Conservation (phyloP, 352 stramenopile species). For the Phytophthora ohioensis region DNA sequence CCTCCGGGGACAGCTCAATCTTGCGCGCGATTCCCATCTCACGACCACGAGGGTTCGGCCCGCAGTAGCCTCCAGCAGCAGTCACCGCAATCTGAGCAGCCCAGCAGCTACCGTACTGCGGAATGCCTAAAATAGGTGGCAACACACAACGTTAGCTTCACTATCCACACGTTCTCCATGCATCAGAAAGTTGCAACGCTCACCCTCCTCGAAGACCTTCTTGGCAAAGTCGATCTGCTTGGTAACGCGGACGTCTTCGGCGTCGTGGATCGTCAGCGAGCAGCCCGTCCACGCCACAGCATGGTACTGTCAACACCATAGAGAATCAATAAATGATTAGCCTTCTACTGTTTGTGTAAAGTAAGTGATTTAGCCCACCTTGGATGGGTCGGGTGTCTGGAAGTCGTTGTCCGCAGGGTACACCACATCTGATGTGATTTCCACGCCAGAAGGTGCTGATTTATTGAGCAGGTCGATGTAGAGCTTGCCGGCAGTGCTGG, state of each 20-base stretch:
- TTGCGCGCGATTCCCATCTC: constrained; percentile 86
- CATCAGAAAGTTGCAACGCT: not conserved
- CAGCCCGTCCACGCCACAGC: constrained; percentile 82
- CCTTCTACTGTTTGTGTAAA: not conserved
- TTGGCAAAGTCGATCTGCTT: constrained; percentile 82
- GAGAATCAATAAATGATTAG: constrained; percentile 13
- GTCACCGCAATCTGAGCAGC: constrained; percentile 81
- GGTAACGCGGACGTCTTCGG: constrained; percentile 60
- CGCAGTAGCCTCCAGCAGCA: constrained; percentile 69
- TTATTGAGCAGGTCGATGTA: constrained; percentile 73
- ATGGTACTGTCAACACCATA: constrained; percentile 56
- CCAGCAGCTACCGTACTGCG: constrained; percentile 87
- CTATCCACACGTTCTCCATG: not conserved
- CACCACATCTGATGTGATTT: constrained; percentile 60
- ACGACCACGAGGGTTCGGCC: constrained; percentile 67
- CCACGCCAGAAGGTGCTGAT: constrained; percentile 61
- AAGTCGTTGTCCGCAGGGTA: constrained; percentile 78
- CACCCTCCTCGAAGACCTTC: constrained; percentile 71
- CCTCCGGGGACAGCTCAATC: constrained; percentile 77
- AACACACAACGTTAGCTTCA: constrained; percentile 12
- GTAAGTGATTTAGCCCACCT: constrained; percentile 38
- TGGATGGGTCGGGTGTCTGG: constrained; percentile 59
- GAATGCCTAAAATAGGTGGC: constrained; percentile 46
- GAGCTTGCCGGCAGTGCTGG: constrained; percentile 74
- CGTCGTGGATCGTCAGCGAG: constrained; percentile 78